These are phyloP conservation scores for Fusarium succisae DNA, from an alignment of 2,329 filamentous ascomycete species.

Conservation along the genomic window DNA sequence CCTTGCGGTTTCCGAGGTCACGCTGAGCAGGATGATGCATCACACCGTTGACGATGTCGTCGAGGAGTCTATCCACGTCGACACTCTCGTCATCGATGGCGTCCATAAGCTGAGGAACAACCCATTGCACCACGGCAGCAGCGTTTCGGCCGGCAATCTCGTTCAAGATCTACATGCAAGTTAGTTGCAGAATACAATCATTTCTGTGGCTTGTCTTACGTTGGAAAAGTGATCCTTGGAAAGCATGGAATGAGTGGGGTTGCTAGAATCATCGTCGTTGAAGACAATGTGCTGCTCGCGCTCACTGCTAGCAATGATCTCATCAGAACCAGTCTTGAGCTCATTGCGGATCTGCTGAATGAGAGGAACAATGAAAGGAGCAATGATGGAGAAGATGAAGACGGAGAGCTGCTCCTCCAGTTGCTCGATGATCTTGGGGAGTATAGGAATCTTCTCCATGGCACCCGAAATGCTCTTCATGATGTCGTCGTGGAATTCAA, in stretches of 20 bases:
- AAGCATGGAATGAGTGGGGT: conserved; percentile 95
- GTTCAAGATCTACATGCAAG: conserved; percentile 70
- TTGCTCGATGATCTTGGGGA: conserved; percentile 87
- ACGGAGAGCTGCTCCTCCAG: conserved; percentile 86
- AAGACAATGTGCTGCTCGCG: conserved; percentile 90
- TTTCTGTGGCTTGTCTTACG: conserved; percentile 51
- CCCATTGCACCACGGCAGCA: conserved; percentile 81
- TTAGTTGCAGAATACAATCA: background rate
- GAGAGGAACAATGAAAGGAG: conserved; percentile 86
- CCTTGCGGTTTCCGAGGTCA: conserved; percentile 73
- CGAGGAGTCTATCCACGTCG: conserved; percentile 75
- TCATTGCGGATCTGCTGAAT: conserved; percentile 88
- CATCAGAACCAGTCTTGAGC: conserved; percentile 83
- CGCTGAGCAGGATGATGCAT: conserved; percentile 89
- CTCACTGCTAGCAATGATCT: conserved; percentile 86
- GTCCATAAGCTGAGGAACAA: conserved; percentile 87
- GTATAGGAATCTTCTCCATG: conserved; percentile 84
- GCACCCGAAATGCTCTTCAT: conserved; percentile 81
- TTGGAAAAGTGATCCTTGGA: conserved; percentile 97
- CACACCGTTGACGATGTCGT: conserved; percentile 82
- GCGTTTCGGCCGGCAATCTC: conserved; percentile 87
- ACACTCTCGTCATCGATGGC: conserved; percentile 82
- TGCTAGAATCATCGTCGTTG: conserved; percentile 75
- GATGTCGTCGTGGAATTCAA: conserved; percentile 90
- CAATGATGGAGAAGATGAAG: conserved; percentile 91